Evolutionary conservation across 129 eudicot species (phyloP), one percentile per base, ranked within the genome.

Genomic region (Lactuca sativa): DNA sequence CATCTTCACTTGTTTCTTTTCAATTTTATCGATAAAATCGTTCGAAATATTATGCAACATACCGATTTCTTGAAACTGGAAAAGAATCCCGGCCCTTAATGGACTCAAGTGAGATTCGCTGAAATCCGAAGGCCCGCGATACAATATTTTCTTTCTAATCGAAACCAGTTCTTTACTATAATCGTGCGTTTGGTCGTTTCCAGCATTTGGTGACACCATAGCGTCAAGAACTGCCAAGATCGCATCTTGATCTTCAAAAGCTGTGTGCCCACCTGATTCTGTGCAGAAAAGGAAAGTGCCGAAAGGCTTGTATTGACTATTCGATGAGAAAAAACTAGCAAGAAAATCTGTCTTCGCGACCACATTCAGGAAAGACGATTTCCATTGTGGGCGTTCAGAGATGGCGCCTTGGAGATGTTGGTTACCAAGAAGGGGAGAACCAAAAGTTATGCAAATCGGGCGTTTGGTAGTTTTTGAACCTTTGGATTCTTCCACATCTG

Each of bases 391-490:
- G 6, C 88, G 83, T 73, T 86, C 82, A 3, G 59, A 73, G 16
- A 86, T 82, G 53, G 91, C 85, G 0, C 7, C 51, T 67, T 77
- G 82, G 21, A 86, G 67, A 70, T 14, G 13, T 9, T 3, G 34
- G 17, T 86, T 73, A 7, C 91, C 91, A 38, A 86, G 58, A 31
- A 82, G 88, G 18, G 91, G 88, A 13, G 86, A 82, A 14, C 91
- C 91, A 8, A 82, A 86, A 31, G 85, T 82, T 73, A 86, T 59
- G 65, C 91, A 86, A 37, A 83, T 66, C 2, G 86, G 88, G 32
- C 67, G 59, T 68, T 70, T 82, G 38, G 60, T 54, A 3, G 57
- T 38, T 10, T 51, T 73, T 3, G 15, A 55, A 32, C 59, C 58
- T 7, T 48, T 52, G 4, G 72, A 33, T 66, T 83, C 76, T 21